phyloP scores from a whole-genome alignment of 768 basidiomycete species.

The Chalciporus sphaerocephalus region DNA sequence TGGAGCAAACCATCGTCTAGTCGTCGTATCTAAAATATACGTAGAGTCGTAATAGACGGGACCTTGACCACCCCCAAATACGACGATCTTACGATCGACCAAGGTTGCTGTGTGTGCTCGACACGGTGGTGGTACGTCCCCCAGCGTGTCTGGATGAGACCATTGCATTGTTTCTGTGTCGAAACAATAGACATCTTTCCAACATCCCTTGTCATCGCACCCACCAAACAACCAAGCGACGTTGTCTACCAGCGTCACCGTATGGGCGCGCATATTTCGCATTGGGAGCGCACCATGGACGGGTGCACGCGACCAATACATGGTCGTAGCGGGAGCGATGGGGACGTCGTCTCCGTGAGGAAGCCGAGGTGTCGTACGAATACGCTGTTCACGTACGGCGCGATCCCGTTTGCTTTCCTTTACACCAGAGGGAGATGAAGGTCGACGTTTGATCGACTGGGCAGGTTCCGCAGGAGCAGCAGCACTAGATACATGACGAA shows the following conservation, averaged over 20 bases:
- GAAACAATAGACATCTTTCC: slow-evolving; percentile 76
- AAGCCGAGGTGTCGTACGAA: slow-evolving; percentile 52
- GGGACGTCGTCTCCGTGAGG: slow-evolving; percentile 58
- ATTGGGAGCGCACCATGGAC: slow-evolving; percentile 67
- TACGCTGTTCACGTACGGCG: slow-evolving; percentile 27
- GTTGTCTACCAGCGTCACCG: slow-evolving; percentile 76
- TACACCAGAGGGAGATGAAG: slow-evolving; percentile 24
- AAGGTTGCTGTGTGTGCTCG: slow-evolving; percentile 86
- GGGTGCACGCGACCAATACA: slow-evolving; percentile 86
- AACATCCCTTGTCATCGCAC: slow-evolving; percentile 74
- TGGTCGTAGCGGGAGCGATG: slow-evolving; percentile 62
- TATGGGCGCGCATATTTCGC: slow-evolving; percentile 75
- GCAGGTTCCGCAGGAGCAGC: slow-evolving; percentile 21
- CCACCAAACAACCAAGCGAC: slow-evolving; percentile 88
- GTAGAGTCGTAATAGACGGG: slow-evolving; percentile 78
- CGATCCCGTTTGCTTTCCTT: slow-evolving; percentile 23
- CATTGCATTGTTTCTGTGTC: slow-evolving; percentile 94
- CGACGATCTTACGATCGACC: slow-evolving; percentile 72
- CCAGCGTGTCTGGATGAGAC: slow-evolving; percentile 70
- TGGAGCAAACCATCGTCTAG: slow-evolving; percentile 61
- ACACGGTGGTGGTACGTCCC: slow-evolving; percentile 78
- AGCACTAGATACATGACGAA: slow-evolving; percentile 30
- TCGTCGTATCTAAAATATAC: slow-evolving; percentile 76
- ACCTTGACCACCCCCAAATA: slow-evolving; percentile 87
- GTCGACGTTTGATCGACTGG: slow-evolving; percentile 24